Evolutionary conservation across 164 flowering plant genomes (phyloP).

Genomic region (Aristolochia fimbriata): DNA sequence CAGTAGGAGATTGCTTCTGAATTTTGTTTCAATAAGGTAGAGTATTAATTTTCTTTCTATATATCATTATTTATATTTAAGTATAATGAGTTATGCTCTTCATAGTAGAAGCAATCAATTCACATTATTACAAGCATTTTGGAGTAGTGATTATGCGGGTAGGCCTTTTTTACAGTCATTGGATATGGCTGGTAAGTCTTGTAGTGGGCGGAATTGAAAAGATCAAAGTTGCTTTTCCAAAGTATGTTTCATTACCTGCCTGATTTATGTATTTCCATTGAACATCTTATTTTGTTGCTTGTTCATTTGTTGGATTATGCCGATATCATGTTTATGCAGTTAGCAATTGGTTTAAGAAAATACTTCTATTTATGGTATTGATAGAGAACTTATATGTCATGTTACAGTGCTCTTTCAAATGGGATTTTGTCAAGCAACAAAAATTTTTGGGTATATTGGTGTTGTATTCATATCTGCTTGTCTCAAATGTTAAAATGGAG

Average conservation of each 20-base stretch:
- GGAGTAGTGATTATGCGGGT: too few relatives aligned
- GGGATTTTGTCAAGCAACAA: conserved; percentile 33
- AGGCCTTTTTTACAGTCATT: too few relatives aligned
- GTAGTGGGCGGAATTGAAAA: conserved; percentile 18
- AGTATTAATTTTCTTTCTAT: too few relatives aligned
- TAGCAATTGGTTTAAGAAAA: conserved; percentile 31
- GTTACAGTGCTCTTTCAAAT: conserved; percentile 24
- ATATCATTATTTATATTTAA: too few relatives aligned
- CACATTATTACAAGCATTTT: too few relatives aligned
- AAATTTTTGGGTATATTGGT: conserved; percentile 39
- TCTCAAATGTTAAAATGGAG: conserved; percentile 26
- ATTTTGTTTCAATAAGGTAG: too few relatives aligned
- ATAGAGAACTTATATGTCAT: conserved; percentile 11
- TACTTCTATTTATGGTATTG: conserved; percentile 31
- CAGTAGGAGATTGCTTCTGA: too few relatives aligned
- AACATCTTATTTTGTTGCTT: conserved; percentile 26
- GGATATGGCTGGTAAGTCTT: too few relatives aligned
- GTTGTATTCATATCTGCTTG: conserved; percentile 36
- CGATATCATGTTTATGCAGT: conserved; percentile 28
- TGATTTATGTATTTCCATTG: conserved; percentile 23
- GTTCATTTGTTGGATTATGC: conserved; percentile 23
- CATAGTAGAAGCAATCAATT: too few relatives aligned
- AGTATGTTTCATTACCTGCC: conserved; percentile 27
- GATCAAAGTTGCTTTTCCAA: conserved; percentile 14
- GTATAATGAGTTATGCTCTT: too few relatives aligned